Evolutionary conservation across 305 asterid species (phyloP), one percentile per base, ranked within the genome.

Genomic region (Fraxinus ornus): DNA sequence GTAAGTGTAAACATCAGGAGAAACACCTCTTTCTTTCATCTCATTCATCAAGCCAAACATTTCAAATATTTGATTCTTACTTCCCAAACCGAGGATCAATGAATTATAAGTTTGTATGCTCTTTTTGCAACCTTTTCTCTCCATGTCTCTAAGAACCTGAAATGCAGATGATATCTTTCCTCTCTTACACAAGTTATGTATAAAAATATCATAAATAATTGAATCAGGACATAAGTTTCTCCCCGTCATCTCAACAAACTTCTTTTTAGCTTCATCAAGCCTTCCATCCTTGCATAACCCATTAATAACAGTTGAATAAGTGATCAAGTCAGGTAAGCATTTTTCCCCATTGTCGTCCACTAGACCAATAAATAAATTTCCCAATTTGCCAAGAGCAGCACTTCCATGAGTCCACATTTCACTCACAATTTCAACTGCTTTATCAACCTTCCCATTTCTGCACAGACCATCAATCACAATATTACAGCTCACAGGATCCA

Each of bases 371-470:
- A 91, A 92, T 26, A 91, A 91, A 87, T 92, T 94, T 74, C 97
- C 98, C 78, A 95, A 81, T 90, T 89, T 83, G 41, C 99, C 98
- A 74, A 94, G 95, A 81, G 97, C 93, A 81, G 94, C 94, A 89
- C 94, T 95, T 87, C 99, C 98, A 73, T 90, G 97, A 88, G 76
- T 90, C 99, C 99, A 95, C 97, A 95, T 92, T 81, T 93, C 93
- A 80, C 87, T 82, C 82, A 87, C 93, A 77, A 93, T 94, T 81
- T 90, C 94, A 89, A 90, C 92, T 75, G 99, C 99, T 88, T 90
- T 94, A 84, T 94, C 97, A 62, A 95, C 90, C 79, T 92, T 89
- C 81, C 97, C 94, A 35, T 80, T 90, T 89, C 84, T 90, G 82
- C 97, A 95, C 44, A 94, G 89, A 79, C 97, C 98, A 88, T 91